Evolutionary conservation across 2,329 filamentous ascomycete species (phyloP).

Genomic region (Neonectria neomacrospora): DNA sequence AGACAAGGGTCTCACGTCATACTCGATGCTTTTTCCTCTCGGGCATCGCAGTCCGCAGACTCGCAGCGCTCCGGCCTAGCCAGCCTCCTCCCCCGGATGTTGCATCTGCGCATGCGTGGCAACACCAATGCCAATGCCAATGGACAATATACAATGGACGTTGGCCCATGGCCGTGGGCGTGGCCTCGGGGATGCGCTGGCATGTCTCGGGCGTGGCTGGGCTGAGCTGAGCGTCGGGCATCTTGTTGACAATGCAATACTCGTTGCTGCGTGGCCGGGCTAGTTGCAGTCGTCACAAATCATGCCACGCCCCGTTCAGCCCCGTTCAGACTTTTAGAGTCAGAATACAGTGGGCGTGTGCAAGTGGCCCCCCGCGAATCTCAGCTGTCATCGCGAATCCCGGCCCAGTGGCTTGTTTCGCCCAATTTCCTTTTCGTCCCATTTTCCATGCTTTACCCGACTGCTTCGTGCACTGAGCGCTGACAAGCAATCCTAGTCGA

Average conservation of each 20-base stretch:
- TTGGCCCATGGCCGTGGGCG: neutral
- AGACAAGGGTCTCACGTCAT: conserved; percentile 31
- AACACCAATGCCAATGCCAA: too few species aligned
- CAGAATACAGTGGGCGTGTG: conserved; percentile 4
- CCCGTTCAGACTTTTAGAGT: neutral
- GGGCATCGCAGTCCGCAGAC: neutral
- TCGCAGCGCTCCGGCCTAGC: neutral
- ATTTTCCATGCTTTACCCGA: conserved; percentile 38
- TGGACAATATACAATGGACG: neutral
- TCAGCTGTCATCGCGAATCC: conserved; percentile 30
- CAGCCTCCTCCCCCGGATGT: neutral
- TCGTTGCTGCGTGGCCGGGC: neutral
- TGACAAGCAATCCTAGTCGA: conserved; percentile 58
- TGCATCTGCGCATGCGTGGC: conserved; percentile 5
- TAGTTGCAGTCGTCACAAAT: conserved; percentile 7
- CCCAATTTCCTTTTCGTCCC: conserved; percentile 44
- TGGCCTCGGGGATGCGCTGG: conserved; percentile 13
- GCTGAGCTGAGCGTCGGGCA: conserved; percentile 13
- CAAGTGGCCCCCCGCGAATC: conserved; percentile 23
- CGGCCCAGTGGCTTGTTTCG: conserved; percentile 38
- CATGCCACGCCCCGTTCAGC: neutral
- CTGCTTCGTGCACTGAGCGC: conserved; percentile 32
- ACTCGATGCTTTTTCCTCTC: conserved; percentile 7
- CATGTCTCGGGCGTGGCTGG: conserved; percentile 13
- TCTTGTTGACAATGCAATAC: conserved; percentile 4